phyloP scores from a whole-genome alignment of 1,284 basidiomycete genomes.

The Puccinia brachypodii region DNA sequence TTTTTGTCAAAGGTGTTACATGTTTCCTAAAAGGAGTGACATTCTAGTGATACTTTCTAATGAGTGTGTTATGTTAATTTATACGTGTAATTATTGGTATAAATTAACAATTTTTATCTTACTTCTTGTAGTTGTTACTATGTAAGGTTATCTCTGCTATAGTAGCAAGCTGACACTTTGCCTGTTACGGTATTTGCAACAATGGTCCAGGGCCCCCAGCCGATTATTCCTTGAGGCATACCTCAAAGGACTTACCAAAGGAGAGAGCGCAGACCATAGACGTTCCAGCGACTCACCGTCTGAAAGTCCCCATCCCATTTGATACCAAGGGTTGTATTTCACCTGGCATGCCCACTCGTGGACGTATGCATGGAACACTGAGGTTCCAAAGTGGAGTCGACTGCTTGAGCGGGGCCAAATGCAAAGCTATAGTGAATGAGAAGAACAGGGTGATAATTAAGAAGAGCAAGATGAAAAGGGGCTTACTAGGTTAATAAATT shows the following conservation, averaged over 20 bases:
- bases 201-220: background rate
- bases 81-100: no score
- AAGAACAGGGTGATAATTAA: background rate
- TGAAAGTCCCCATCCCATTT: conserved; percentile 7
- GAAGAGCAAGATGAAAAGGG: background rate
- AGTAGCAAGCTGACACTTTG: no score
- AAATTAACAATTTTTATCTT: no score
- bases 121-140: no score
- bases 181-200: background rate
- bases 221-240: background rate
- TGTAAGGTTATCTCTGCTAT: no score
- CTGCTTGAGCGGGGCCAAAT: background rate
- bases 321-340: background rate
- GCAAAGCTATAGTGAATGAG: background rate
- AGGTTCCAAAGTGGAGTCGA: background rate
- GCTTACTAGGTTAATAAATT: background rate
- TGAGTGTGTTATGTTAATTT: no score
- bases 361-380: conserved; percentile 19
- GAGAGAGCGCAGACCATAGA: conserved; percentile 14
- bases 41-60: no score
- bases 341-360: conserved; percentile 16
- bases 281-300: conserved; percentile 3
- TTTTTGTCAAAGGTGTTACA: no score
- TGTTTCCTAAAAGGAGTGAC: no score
- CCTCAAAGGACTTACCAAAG: conserved; percentile 8